Evolutionary conservation across 768 basidiomycete species (phyloP).

Genomic region (Tephrocybe sp.): DNA sequence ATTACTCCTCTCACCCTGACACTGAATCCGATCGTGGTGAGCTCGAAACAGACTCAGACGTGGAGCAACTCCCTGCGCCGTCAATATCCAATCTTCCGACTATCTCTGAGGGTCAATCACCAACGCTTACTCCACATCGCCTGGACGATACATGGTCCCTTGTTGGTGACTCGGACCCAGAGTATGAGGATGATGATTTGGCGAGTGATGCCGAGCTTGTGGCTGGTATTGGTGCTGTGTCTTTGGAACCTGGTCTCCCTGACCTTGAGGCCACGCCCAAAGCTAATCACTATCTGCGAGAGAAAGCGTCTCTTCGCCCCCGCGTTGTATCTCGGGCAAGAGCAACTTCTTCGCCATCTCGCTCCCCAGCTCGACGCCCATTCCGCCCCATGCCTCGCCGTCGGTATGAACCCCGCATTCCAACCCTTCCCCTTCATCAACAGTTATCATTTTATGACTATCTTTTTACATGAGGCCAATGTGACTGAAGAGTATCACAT

Average conservation of each 20-base stretch:
- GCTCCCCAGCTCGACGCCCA: slow-evolving; percentile 42
- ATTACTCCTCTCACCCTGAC: slow-evolving; percentile 48
- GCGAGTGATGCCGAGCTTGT: slow-evolving; percentile 26
- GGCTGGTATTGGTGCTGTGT: slow-evolving; percentile 30
- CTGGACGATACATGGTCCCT: slow-evolving; percentile 33
- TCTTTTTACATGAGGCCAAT: slow-evolving; percentile 31
- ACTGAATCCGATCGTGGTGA: slow-evolving; percentile 49
- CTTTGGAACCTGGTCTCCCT: slow-evolving; percentile 21
- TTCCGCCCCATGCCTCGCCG: slow-evolving; percentile 24
- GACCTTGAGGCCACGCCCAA: slow-evolving; percentile 11
- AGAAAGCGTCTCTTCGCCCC: slow-evolving; percentile 26
- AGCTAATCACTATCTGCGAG: slow-evolving; percentile 32
- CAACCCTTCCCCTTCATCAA: slow-evolving; percentile 6
- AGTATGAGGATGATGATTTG: slow-evolving; percentile 25
- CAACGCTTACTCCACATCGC: background rate
- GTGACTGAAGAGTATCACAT: background rate
- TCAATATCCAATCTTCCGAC: slow-evolving; percentile 23
- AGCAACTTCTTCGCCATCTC: slow-evolving; percentile 51
- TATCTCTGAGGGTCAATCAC: slow-evolving; percentile 21
- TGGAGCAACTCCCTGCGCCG: slow-evolving; percentile 39
- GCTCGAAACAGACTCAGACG: slow-evolving; percentile 47
- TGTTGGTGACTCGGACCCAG: slow-evolving; percentile 28
- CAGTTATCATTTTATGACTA: slow-evolving; percentile 39
- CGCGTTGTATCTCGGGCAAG: slow-evolving; percentile 26
- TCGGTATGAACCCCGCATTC: slow-evolving; percentile 5